Evolutionary conservation across 108 stramenopile genomes (phyloP).

Genomic region (Cylindrotheca fusiformis): DNA sequence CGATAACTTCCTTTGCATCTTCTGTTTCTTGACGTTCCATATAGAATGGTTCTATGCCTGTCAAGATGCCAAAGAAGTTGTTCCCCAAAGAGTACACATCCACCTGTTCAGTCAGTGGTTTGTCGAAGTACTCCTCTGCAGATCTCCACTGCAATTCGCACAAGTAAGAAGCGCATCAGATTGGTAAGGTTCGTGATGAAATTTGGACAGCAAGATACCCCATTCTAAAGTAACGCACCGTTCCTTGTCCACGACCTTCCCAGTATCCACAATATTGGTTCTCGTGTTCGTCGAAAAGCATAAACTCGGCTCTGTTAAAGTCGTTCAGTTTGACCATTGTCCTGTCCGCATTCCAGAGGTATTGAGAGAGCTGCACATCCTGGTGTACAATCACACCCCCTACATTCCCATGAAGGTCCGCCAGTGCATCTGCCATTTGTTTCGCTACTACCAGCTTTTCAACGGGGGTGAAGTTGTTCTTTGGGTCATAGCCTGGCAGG

Average conservation of each 20-base stretch:
- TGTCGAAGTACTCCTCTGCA: constrained; percentile 63
- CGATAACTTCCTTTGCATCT: constrained; percentile 16
- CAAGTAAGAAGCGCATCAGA: too few relatives aligned
- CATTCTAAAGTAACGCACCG: constrained; percentile 32
- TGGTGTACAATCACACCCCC: constrained; percentile 71
- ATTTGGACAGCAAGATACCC: too few relatives aligned
- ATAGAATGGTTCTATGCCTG: constrained; percentile 41
- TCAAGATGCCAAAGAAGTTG: constrained; percentile 49
- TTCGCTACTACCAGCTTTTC: constrained; percentile 55
- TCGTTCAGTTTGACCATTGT: constrained; percentile 61
- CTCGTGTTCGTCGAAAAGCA: constrained; percentile 52
- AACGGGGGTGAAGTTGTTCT: constrained; percentile 49
- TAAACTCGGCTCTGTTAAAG: constrained; percentile 72
- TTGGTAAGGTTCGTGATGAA: too few relatives aligned
- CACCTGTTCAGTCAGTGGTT: constrained; percentile 61
- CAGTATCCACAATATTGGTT: constrained; percentile 58
- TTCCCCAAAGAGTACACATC: constrained; percentile 63
- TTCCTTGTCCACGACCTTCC: constrained; percentile 56
- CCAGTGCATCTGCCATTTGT: constrained; percentile 69
- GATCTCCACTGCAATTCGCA: constrained; percentile 30
- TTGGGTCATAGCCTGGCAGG: constrained; percentile 12
- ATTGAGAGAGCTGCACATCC: constrained; percentile 72
- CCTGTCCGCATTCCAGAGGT: constrained; percentile 38
- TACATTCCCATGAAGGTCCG: constrained; percentile 62
- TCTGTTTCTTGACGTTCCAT: constrained; percentile 14